phyloP scores from a whole-genome alignment of 768 basidiomycete genomes.

The Asterophora parasitica region DNA sequence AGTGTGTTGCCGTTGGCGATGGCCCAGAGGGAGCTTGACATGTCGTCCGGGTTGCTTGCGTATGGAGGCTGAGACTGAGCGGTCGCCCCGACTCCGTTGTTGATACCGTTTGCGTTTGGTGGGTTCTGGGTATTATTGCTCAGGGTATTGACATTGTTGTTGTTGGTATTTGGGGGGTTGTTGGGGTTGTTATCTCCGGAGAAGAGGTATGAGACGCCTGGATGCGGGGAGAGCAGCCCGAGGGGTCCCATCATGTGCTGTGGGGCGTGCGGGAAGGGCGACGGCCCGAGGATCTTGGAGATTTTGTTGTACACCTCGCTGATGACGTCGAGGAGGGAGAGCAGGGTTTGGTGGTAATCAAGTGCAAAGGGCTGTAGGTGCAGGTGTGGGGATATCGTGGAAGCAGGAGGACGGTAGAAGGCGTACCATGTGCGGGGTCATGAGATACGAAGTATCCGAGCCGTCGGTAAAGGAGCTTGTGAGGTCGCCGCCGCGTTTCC shows the following conservation, averaged over 20 bases:
- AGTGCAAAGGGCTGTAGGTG: slow-evolving; percentile 73
- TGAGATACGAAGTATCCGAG: slow-evolving; percentile 63
- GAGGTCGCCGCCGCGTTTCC: slow-evolving; percentile 58
- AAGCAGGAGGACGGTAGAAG: not conserved
- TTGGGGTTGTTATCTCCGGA: slow-evolving; percentile 33
- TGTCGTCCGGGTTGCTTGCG: slow-evolving; percentile 18
- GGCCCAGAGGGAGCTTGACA: slow-evolving; percentile 63
- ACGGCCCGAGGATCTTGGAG: slow-evolving; percentile 75
- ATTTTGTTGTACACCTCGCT: slow-evolving; percentile 90
- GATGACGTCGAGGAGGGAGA: slow-evolving; percentile 84
- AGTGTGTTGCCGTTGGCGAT: slow-evolving; percentile 55
- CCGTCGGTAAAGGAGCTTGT: slow-evolving; percentile 53
- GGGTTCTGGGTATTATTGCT: slow-evolving; percentile 32
- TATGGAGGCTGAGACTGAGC: slow-evolving; percentile 11
- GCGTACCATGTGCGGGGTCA: slow-evolving; percentile 69
- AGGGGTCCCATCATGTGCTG: slow-evolving; percentile 77
- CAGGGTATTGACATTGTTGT: not conserved
- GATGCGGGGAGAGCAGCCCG: slow-evolving; percentile 70
- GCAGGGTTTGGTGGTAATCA: slow-evolving; percentile 85
- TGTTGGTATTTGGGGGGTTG: not conserved
- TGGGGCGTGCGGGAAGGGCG: slow-evolving; percentile 60
- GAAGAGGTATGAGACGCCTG: slow-evolving; percentile 80
- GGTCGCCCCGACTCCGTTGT: not conserved
- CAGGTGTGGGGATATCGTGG: not conserved
- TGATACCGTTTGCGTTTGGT: slow-evolving; percentile 3